Evolutionary conservation across 1,139 yeast species (phyloP).

Genomic region (Kurtzmaniella quercitrusa): DNA sequence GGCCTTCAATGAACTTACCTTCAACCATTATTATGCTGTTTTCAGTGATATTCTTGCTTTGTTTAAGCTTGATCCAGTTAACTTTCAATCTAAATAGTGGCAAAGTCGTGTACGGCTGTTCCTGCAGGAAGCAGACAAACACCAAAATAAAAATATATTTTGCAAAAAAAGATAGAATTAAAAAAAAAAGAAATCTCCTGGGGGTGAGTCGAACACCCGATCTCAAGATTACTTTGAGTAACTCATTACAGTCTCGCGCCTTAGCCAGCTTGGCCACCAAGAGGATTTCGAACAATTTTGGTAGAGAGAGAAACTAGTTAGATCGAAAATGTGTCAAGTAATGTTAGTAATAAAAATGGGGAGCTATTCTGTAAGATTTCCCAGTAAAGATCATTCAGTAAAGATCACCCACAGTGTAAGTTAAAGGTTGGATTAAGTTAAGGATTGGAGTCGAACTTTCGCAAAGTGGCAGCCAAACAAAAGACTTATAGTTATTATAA

Average conservation of each 20-base stretch:
- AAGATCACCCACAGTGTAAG: no score
- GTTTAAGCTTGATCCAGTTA: neutral
- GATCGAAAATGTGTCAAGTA: neutral
- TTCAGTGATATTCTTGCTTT: neutral
- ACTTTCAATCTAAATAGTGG: slow-evolving; percentile 2
- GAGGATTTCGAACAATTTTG: slow-evolving; percentile 29
- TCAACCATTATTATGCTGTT: neutral
- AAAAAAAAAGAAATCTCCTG: slow-evolving; percentile 18
- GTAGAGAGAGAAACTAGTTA: neutral
- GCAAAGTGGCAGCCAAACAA: no score
- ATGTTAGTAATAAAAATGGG: no score
- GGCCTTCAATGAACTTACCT: slow-evolving; percentile 2
- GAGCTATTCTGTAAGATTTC: no score
- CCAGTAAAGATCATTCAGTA: no score
- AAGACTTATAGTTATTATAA: no score
- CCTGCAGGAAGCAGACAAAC: neutral
- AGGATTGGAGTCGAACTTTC: no score
- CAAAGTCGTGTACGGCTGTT: slow-evolving; percentile 6
- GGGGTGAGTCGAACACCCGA: slow-evolving; percentile 87
- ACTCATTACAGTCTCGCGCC: slow-evolving; percentile 76
- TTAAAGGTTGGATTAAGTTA: no score
- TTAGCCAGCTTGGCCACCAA: slow-evolving; percentile 78
- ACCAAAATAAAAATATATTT: neutral
- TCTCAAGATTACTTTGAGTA: slow-evolving; percentile 60
- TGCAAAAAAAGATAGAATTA: no score